Conservation (phyloP, 2,329 filamentous ascomycete genomes). For the Nemania sp. region DNA sequence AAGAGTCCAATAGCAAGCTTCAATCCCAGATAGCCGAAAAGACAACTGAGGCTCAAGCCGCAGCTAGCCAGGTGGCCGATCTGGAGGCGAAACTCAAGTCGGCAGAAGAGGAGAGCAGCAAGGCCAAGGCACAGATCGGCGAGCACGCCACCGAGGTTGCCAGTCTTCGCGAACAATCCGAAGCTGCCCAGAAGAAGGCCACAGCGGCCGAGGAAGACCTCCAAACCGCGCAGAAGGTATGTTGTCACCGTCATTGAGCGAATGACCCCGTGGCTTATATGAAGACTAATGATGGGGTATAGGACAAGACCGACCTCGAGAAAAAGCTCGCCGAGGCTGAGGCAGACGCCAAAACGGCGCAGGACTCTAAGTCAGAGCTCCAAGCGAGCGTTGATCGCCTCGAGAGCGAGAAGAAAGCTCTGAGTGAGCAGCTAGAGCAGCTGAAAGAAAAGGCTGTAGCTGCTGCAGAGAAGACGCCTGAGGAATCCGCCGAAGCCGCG, state of each 20-base stretch:
- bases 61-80: conserved; percentile 12
- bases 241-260: conserved; percentile 2
- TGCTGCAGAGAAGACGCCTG: conserved; percentile 23
- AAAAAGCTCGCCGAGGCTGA: conserved; percentile 33
- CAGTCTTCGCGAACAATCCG: conserved; percentile 38
- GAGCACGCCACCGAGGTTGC: conserved; percentile 39
- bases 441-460: conserved; percentile 21
- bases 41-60: conserved; percentile 4
- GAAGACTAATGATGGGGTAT: conserved; percentile 5
- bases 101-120: conserved; percentile 32
- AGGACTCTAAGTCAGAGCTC: conserved; percentile 30
- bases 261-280: not conserved
- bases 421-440: conserved; percentile 31
- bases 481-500: conserved; percentile 21
- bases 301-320: conserved; percentile 37
- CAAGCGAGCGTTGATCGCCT: conserved; percentile 28
- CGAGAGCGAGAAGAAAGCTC: conserved; percentile 34
- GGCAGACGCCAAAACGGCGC: conserved; percentile 27
- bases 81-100: conserved; percentile 30
- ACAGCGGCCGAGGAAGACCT: conserved; percentile 45
- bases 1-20: conserved; percentile 31
- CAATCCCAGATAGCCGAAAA: conserved; percentile 17
- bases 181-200: conserved; percentile 44
- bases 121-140: conserved; percentile 38
- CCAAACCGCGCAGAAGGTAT: conserved; percentile 39